A percentile compares a stretch with the other conserved stretches of the same genome.
Conservation (phyloP, 768 basidiomycete genomes). For the Lactarius pseudohatsudake region DNA sequence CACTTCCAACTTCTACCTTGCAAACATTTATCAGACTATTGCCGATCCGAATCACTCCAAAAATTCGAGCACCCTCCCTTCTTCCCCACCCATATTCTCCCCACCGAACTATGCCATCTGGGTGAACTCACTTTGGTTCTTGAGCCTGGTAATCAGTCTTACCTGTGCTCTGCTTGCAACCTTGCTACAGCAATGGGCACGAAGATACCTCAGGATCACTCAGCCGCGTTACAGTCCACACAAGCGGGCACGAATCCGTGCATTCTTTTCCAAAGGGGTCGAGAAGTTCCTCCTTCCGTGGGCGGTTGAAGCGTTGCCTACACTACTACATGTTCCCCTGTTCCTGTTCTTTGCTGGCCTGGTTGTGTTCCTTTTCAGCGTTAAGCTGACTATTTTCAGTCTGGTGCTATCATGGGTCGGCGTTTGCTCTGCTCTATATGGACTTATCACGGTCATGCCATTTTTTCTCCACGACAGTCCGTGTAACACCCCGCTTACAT, state of each 20-base stretch:
- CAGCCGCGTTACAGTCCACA: neutral
- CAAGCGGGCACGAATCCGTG: neutral
- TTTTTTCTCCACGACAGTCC: neutral
- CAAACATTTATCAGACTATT: neutral
- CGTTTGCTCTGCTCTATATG: neutral
- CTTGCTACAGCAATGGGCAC: neutral
- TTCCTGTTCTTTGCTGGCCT: constrained; percentile 20
- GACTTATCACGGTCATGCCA: neutral
- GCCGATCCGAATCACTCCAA: neutral
- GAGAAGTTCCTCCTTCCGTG: neutral
- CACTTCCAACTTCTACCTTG: too few species aligned
- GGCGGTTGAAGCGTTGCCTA: constrained; percentile 4
- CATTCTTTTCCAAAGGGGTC: neutral
- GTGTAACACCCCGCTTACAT: neutral
- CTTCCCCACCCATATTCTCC: neutral
- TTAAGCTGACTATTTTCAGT: neutral
- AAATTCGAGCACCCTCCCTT: neutral
- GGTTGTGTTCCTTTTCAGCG: neutral
- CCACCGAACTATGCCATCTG: neutral
- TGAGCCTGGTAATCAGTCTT: neutral
- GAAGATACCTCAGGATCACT: neutral
- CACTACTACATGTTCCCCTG: constrained; percentile 8
- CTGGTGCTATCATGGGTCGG: neutral
- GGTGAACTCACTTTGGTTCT: neutral
- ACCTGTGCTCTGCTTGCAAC: neutral